These are phyloP conservation scores for Scytalidium sp. DNA, from an alignment of 2,329 filamentous ascomycete genomes.

Conservation along the genomic window DNA sequence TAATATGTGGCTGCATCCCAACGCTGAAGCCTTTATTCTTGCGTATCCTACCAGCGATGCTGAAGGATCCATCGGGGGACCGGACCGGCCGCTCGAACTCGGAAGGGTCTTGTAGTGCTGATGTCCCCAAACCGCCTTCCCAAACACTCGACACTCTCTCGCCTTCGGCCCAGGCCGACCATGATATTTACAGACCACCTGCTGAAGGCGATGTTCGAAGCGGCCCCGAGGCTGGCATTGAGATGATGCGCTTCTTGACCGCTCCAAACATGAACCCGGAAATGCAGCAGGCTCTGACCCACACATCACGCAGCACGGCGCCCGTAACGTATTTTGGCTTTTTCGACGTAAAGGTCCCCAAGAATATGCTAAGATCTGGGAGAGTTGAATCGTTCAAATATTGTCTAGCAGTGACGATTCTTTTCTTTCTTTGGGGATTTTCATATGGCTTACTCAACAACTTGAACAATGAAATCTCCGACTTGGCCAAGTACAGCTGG, in stretches of 20 bases:
- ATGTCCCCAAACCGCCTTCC: background rate
- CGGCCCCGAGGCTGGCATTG: constrained; percentile 16
- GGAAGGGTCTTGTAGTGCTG: background rate
- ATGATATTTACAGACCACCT: constrained; percentile 8
- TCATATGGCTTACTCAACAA: constrained; percentile 85
- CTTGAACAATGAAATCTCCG: constrained; percentile 69
- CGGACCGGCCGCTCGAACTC: background rate
- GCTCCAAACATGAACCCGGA: constrained; percentile 11
- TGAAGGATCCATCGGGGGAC: constrained; percentile 15
- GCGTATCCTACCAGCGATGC: constrained; percentile 24
- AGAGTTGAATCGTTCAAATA: constrained; percentile 66
- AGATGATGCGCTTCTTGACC: constrained; percentile 25
- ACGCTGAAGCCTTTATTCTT: constrained; percentile 84
- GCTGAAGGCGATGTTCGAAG: constrained; percentile 7
- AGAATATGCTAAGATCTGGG: constrained; percentile 67
- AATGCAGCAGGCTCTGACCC: background rate
- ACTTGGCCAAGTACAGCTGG: constrained; percentile 52
- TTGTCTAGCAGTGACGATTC: constrained; percentile 69
- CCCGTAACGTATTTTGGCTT: constrained; percentile 69
- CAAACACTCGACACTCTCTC: background rate
- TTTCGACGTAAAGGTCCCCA: constrained; percentile 66
- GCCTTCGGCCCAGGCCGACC: background rate
- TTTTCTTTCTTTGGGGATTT: constrained; percentile 89
- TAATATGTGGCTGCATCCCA: constrained; percentile 89
- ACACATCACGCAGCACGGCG: constrained; percentile 1